phyloP scores from a whole-genome alignment of 2,329 filamentous ascomycete genomes.

The Pezicula rhizophila region DNA sequence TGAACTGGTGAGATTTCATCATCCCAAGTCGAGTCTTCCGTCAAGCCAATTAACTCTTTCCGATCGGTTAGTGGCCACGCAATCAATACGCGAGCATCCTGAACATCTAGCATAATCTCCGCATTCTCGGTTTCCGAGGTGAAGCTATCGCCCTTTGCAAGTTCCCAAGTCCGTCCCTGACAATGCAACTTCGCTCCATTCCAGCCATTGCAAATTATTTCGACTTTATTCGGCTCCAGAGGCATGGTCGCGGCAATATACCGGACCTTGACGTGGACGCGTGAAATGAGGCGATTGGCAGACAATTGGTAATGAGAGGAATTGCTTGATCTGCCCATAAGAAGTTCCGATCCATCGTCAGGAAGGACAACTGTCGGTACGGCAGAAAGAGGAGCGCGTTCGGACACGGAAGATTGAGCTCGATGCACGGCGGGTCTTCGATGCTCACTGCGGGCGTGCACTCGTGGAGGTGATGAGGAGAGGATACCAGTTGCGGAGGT shows the following conservation, averaged over 20 bases:
- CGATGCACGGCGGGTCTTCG: constrained; percentile 48
- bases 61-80: constrained; percentile 68
- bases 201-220: constrained; percentile 91
- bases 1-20: constrained; percentile 43
- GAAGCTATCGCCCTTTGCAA: constrained; percentile 84
- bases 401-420: constrained; percentile 59
- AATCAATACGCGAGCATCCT: constrained; percentile 83
- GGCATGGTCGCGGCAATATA: constrained; percentile 67
- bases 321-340: constrained; percentile 90
- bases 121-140: constrained; percentile 80
- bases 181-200: constrained; percentile 93
- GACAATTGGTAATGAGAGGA: constrained; percentile 95
- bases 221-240: constrained; percentile 69
- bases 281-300: constrained; percentile 84
- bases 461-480: constrained; percentile 72
- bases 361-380: constrained; percentile 79
- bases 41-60: constrained; percentile 31
- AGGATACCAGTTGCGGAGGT: constrained; percentile 91
- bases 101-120: constrained; percentile 93
- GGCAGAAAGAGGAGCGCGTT: constrained; percentile 71
- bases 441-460: constrained; percentile 26
- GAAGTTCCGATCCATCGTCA: constrained; percentile 71
- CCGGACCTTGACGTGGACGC: constrained; percentile 83
- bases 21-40: constrained; percentile 67
- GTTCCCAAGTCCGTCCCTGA: constrained; percentile 77